Conservation (phyloP, 2,329 filamentous ascomycete species). For the Chalaropsis ovoidea region DNA sequence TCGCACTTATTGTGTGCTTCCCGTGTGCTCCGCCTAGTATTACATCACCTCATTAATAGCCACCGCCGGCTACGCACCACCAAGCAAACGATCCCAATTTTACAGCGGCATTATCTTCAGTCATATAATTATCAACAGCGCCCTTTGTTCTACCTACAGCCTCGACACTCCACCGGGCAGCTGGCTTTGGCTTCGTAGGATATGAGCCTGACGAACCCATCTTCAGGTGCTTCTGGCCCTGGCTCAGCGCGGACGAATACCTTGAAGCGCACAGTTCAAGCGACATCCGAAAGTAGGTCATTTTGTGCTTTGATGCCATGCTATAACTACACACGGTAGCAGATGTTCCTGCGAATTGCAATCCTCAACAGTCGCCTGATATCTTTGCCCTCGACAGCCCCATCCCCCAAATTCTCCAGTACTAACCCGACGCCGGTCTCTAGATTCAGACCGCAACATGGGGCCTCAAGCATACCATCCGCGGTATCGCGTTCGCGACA, state of each 20-base stretch:
- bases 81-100: not conserved
- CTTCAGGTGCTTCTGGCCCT: slow-evolving; percentile 41
- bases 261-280: slow-evolving; percentile 42
- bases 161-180: not conserved
- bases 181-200: not conserved
- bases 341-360: not conserved
- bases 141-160: not conserved
- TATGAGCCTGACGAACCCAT: slow-evolving; percentile 48
- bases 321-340: too few relatives aligned
- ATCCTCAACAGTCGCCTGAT: not conserved
- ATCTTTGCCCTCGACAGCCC: not conserved
- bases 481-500: slow-evolving; percentile 82
- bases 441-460: slow-evolving; percentile 21
- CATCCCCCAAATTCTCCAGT: not conserved
- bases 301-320: not conserved
- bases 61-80: not conserved
- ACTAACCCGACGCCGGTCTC: not conserved
- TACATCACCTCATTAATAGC: not conserved
- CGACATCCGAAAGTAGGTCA: slow-evolving; percentile 35
- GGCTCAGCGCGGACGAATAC: slow-evolving; percentile 40
- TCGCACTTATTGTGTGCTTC: not conserved
- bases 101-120: not conserved
- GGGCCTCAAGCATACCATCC: slow-evolving; percentile 44
- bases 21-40: not conserved
- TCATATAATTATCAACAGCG: slow-evolving; percentile 3